Percentiles rank a stretch among this genome's conserved stretches.
These are phyloP conservation scores for Licmophora abbreviata DNA, from an alignment of 108 stramenopile species.

Conservation along the genomic window DNA sequence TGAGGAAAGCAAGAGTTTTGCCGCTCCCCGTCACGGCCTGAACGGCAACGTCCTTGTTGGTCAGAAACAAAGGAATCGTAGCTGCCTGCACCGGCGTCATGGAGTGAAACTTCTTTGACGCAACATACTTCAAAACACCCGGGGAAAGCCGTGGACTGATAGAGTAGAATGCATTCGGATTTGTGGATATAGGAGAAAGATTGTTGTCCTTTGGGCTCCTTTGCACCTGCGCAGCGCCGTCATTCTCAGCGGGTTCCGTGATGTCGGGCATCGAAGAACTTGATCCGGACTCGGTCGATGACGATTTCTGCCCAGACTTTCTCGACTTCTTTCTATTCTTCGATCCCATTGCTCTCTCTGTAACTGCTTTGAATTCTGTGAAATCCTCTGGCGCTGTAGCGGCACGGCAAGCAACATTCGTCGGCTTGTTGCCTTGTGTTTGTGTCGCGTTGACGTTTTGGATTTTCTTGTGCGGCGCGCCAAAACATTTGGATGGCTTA, in stretches of 20 bases:
- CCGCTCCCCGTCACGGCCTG: constrained; percentile 96
- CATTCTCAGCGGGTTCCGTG: not conserved
- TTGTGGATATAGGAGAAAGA: not conserved
- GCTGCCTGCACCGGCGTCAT: constrained; percentile 92
- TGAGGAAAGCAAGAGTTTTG: constrained; percentile 96
- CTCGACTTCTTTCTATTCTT: too few species aligned
- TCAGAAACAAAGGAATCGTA: constrained; percentile 91
- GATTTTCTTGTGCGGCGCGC: too few species aligned
- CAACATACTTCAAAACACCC: constrained; percentile 27
- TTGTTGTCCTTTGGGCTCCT: not conserved
- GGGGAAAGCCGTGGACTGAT: not conserved
- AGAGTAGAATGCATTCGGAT: not conserved
- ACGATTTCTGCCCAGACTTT: too few species aligned
- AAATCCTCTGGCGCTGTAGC: too few species aligned
- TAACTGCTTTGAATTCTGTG: too few species aligned
- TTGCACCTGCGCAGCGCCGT: not conserved
- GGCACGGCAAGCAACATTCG: too few species aligned
- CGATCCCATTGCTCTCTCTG: too few species aligned
- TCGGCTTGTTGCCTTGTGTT: too few species aligned
- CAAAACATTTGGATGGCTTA: too few species aligned
- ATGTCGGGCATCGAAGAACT: too few species aligned
- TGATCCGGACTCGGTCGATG: too few species aligned
- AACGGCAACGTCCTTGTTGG: constrained; percentile 94
- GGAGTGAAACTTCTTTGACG: constrained; percentile 55
- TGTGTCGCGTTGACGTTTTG: too few species aligned